Conservation (phyloP, 2,329 filamentous ascomycete species). For the Ceratocystis ficicola region DNA sequence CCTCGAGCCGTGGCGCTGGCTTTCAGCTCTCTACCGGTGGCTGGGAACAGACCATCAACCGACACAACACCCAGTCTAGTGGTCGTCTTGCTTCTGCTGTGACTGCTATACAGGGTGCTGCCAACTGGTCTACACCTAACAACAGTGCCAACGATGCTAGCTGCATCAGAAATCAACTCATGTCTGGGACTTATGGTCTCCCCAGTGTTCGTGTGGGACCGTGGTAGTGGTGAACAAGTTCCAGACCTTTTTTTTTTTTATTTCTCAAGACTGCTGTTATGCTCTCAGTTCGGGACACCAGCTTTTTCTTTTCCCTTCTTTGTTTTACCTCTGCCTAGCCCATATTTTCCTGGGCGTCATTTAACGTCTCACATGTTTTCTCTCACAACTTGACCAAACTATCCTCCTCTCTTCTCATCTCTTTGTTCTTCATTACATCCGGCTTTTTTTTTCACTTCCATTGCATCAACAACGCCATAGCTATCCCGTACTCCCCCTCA, state of each 20-base stretch:
- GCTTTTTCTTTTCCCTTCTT: slow-evolving; percentile 27
- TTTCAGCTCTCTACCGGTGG: slow-evolving; percentile 79
- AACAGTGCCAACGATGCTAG: slow-evolving; percentile 32
- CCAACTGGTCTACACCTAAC: slow-evolving; percentile 50
- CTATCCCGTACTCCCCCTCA: background rate
- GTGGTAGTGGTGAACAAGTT: slow-evolving; percentile 35
- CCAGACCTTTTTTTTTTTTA: background rate
- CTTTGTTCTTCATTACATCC: background rate
- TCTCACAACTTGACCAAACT: background rate
- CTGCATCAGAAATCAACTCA: slow-evolving; percentile 51
- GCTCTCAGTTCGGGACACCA: slow-evolving; percentile 19
- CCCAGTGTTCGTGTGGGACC: slow-evolving; percentile 48
- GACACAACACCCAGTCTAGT: slow-evolving; percentile 77
- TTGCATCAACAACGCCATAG: background rate
- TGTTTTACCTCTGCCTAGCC: slow-evolving; percentile 21
- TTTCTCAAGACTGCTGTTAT: background rate
- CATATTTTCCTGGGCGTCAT: slow-evolving; percentile 15
- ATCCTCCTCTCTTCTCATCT: background rate
- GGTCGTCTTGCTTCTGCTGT: slow-evolving; percentile 72
- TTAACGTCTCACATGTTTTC: slow-evolving; percentile 2
- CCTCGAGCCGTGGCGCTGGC: slow-evolving; percentile 78
- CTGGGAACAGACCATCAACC: slow-evolving; percentile 79
- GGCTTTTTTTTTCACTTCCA: background rate
- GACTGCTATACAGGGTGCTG: slow-evolving; percentile 57
- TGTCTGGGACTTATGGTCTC: slow-evolving; percentile 48